Conservation (phyloP, 2,329 filamentous ascomycete genomes). For the Samsoniella hepiali region DNA sequence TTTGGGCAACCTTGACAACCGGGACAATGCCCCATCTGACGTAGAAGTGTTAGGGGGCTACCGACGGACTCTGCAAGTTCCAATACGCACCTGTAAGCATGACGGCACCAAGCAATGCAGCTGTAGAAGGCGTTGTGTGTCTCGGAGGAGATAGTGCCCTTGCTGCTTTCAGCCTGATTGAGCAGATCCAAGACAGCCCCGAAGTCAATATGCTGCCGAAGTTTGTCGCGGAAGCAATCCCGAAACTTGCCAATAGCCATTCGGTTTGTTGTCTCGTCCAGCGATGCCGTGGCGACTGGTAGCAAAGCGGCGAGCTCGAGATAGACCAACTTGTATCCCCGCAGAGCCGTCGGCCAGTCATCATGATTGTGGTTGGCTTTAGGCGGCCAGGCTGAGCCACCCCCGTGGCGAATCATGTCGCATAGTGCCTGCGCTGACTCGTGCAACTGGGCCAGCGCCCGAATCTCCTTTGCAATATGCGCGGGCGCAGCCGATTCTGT, state of each 20-base stretch:
- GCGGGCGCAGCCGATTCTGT: not conserved
- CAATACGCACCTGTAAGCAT: slow-evolving; percentile 27
- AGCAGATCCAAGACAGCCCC: not conserved
- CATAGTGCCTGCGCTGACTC: not conserved
- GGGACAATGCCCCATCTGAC: slow-evolving; percentile 34
- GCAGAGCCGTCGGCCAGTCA: slow-evolving; percentile 28
- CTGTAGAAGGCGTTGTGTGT: not conserved
- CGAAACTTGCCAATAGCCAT: slow-evolving; percentile 25
- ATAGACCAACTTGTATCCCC: slow-evolving; percentile 32
- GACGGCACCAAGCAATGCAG: slow-evolving; percentile 26
- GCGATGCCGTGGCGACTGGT: slow-evolving; percentile 23
- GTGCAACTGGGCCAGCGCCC: not conserved
- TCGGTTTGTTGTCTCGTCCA: slow-evolving; percentile 29
- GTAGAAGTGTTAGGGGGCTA: not conserved
- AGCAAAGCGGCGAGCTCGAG: slow-evolving; percentile 28
- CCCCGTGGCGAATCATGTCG: not conserved
- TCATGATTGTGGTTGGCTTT: not conserved
- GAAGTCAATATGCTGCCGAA: slow-evolving; percentile 26
- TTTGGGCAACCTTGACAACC: slow-evolving; percentile 33
- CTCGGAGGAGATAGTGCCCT: not conserved
- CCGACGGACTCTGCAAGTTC: not conserved
- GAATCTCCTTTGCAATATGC: not conserved
- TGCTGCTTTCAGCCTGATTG: not conserved
- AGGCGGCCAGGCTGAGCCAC: not conserved
- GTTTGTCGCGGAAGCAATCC: slow-evolving; percentile 21